Evolutionary conservation across 257 asterid genomes (phyloP), one percentile per base, ranked within the genome.

Genomic region (Coffea canephora): DNA sequence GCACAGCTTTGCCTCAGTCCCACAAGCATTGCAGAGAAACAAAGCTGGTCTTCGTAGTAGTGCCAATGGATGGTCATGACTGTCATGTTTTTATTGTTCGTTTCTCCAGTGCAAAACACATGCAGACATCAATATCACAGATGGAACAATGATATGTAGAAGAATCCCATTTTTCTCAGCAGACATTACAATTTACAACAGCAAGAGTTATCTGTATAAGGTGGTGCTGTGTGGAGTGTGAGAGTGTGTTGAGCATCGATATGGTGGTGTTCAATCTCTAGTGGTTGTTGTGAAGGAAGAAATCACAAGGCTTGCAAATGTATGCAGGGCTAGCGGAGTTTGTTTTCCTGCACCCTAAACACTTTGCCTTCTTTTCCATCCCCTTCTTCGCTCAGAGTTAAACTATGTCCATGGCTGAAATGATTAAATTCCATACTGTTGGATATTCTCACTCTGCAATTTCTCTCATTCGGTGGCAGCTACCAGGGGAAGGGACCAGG

Each of bases 381-480:
- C 7, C 27, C 48, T 31, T 7, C 43, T 69, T 34, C 23, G 16
- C 48, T 69, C 48, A 69, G 73, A 36, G 36, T 31, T 19, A 69
- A 19, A 69, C 6, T 45, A 36, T 69, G 73, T 69, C 36, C 73
- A 10, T 69, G 73, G 48, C 73, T 69, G 14, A 69, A 69, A 69
- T 14, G 49, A 0, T 31, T 19, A 25, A 69, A 49, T 69, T 69
- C n/a, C 45, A 31, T 67, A 31, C 27, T 67, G 10, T 6, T 54
- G 14, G 18, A 54, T 16, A 11, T 54, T 54, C 61, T 54, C 21
- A 13, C 21, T 59, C 9, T 19, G 65, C 65, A 59, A 59, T 59
- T 19, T 59, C 1, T 59, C 19, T 6, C 27, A 6, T 6, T 46
- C 11, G 2, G 43, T 39, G 43, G 43, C 43, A 39, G 3, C 43